A percentile compares a stretch with the other conserved stretches of the same genome.
These are phyloP conservation scores for Myriangium duriaei DNA, from an alignment of 2,329 filamentous ascomycete genomes.

Conservation along the genomic window DNA sequence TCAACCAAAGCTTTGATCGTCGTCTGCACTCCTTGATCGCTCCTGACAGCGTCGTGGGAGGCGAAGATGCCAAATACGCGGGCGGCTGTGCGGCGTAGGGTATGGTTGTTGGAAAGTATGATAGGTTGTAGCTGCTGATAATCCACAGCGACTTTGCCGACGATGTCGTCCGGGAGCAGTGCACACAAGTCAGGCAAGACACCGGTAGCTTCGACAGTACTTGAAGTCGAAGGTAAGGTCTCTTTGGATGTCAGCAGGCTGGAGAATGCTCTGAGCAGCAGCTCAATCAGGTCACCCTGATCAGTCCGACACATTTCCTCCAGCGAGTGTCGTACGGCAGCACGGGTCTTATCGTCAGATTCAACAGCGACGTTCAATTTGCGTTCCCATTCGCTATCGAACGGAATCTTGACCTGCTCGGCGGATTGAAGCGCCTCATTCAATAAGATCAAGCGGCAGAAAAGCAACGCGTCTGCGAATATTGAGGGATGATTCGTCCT, in stretches of 20 bases:
- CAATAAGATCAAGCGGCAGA: constrained; percentile 51
- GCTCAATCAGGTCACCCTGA: constrained; percentile 1
- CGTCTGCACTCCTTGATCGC: constrained; percentile 29
- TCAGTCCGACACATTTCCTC: not conserved
- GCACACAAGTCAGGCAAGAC: constrained; percentile 44
- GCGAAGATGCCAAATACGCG: constrained; percentile 64
- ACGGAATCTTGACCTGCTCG: constrained; percentile 31
- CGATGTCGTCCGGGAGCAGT: constrained; percentile 39
- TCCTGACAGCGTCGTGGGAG: constrained; percentile 40
- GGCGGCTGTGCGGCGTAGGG: constrained; percentile 53
- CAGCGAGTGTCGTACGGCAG: constrained; percentile 37
- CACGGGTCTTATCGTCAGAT: constrained; percentile 54
- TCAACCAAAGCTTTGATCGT: constrained; percentile 36
- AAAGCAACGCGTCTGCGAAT: constrained; percentile 57
- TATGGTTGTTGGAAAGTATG: constrained; percentile 59
- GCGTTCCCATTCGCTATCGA: constrained; percentile 75
- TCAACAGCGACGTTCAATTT: constrained; percentile 61
- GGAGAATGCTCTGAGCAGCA: constrained; percentile 11
- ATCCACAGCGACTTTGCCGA: constrained; percentile 39
- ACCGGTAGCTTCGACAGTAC: constrained; percentile 13
- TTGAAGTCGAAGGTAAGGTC: constrained; percentile 4
- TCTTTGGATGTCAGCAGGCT: constrained; percentile 5
- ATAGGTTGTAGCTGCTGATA: constrained; percentile 44
- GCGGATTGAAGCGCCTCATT: constrained; percentile 41
- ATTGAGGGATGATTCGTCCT: constrained; percentile 30